A percentile compares a stretch with the other conserved stretches of the same genome.
These are phyloP conservation scores for Coemansia aciculifera DNA, from an alignment of 192 early-diverging fungal species.

Conservation along the genomic window DNA sequence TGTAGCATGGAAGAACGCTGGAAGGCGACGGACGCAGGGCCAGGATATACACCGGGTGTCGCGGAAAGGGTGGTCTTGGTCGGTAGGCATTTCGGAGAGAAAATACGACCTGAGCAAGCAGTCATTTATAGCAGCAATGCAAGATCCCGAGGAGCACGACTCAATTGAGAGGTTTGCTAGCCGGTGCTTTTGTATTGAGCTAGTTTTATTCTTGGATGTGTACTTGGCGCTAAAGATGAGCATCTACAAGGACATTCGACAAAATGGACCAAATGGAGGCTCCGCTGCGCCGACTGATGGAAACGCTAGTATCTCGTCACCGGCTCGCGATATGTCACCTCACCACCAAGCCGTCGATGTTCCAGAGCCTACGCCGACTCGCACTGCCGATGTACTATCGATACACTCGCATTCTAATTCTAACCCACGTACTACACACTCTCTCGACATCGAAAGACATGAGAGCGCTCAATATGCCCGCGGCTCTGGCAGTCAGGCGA, in stretches of 20 bases:
- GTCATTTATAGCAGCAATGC: slow-evolving; percentile 26
- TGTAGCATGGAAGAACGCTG: slow-evolving; percentile 10
- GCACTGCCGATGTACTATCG: neutral
- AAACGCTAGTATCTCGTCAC: neutral
- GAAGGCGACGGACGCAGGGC: neutral
- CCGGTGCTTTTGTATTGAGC: slow-evolving; percentile 36
- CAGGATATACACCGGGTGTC: neutral
- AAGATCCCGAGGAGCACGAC: slow-evolving; percentile 22
- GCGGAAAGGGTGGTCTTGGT: slow-evolving; percentile 14
- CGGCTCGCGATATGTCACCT: neutral
- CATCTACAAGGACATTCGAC: slow-evolving; percentile 12
- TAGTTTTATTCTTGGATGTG: slow-evolving; percentile 26
- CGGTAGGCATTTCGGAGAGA: slow-evolving; percentile 10
- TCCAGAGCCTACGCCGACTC: neutral
- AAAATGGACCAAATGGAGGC: neutral
- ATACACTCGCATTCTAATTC: neutral
- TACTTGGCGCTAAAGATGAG: slow-evolving; percentile 22
- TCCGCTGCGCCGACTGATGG: neutral
- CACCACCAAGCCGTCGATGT: neutral
- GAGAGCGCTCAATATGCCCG: neutral
- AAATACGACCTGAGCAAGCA: slow-evolving; percentile 20
- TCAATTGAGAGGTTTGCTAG: slow-evolving; percentile 19
- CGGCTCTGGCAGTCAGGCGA: neutral
- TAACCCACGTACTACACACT: too few relatives aligned
- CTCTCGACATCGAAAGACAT: neutral